Base-by-base conservation (phyloP, 139 green algal species). In the Asterochloris sp. region DNA sequence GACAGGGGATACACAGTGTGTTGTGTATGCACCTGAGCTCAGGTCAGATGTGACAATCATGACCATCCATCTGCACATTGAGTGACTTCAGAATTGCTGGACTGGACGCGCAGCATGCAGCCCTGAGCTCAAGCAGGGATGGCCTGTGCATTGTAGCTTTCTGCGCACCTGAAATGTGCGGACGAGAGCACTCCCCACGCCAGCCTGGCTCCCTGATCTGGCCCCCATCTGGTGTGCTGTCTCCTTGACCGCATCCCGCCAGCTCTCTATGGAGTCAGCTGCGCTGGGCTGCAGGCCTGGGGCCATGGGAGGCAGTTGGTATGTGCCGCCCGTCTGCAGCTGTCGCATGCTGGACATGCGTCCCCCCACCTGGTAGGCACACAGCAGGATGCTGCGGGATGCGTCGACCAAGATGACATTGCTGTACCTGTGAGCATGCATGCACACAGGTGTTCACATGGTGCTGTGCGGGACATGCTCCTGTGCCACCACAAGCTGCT, bases 341-440 rank as follows among this genome's bases (percentile, higher is more conserved):
- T 91, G 87, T 16, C 94, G 84, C 63, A 94, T 62, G 61, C 89
- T 94, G 21, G 89, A 94, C 91, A 91, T 91, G 62, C 87, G 85
- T 16, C 76, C 82, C 68, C 94, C 13, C 14, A 89, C 85, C 85
- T 96, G 93, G 62, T 91, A 83, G 0, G 79, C 91, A 47, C 88
- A 91, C 10, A 88, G 69, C 54, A 92, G 27, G 16, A 92, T 90
- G 0, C 64, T 76, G 62, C 79, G 75, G 24, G 62, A 24, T 9
- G 15, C 85, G 21, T 88, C 80, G 24, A 82, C 83, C 73, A 96
- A 69, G 61, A 95, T 66, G 26, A 95, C 69, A 84, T 95, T 95
- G 74, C 80, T 90, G 89, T 92, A 89, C 69, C 85, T 87, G 73
- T 62, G n/a, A 26, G 23, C 24, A 76, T 38, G 23, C 69, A 76